Base-by-base conservation (phyloP, 2,329 filamentous ascomycete genomes). In the Epichloe gansuensis region DNA sequence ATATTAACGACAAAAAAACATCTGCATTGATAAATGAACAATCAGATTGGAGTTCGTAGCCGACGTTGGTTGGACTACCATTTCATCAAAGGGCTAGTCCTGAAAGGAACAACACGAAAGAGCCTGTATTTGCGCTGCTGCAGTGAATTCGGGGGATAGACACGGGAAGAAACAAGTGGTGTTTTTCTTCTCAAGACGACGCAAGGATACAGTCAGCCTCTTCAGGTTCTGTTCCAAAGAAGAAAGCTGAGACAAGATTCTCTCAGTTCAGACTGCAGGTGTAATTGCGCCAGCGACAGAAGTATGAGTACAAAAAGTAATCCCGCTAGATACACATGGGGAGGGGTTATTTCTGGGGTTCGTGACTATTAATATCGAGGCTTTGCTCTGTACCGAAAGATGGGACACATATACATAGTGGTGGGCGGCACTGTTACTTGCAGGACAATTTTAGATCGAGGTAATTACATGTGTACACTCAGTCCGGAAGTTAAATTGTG, bases 191-290 rank as follows among this genome's bases (percentile, higher is more conserved):
- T 59, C 49, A 53, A 54, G 52, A 52, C 50, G 44, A 57, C 52
- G 13, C 28, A 51, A 48, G 37, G 23, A 37, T 21, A 5, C 5
- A 12, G 28, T 51, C 48, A 39, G 23, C 49, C 58, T 59, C 56
- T 41, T 38, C 28, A 35, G 39, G 8, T 23, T 43, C 61, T 66
- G 65, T 65, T 64, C 62, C 61, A 59, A 54, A 56, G 38, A 11
- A 13, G 35, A 54, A 56, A 59, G 61, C 60, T 66, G 62, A 66
- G 64, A 66, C 63, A 65, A 51, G 52, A 54, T 58, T 55, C 57
- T 54, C 53, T 57, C 56, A 53, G 50, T 56, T 49, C 53, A 51
- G 42, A 45, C 15, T 43, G 41, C n/a, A 21, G 41, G 41, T 17
- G 41, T 43, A 3, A 25, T 43, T 21, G 13, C 42, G 13, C 17